These are phyloP conservation scores for Populus tomentosa DNA, from an alignment of 441 rosid genomes.

Conservation along the genomic window DNA sequence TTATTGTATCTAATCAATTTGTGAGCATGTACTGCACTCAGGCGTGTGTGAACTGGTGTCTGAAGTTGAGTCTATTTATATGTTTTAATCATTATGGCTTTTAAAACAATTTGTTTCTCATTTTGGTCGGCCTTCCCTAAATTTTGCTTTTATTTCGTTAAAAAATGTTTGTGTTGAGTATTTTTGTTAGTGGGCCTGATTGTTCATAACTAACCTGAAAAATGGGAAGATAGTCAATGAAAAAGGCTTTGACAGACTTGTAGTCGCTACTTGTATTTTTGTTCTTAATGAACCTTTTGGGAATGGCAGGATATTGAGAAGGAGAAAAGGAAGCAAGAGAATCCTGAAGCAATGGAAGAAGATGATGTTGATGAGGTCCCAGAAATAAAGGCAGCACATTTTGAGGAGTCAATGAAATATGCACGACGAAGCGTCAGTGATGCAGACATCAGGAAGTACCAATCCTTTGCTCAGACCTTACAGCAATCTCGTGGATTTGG, in stretches of 20 bases:
- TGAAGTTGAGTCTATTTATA: neutral
- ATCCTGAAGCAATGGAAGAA: slow-evolving; percentile 61
- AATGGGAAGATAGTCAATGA: neutral
- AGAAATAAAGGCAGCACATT: slow-evolving; percentile 54
- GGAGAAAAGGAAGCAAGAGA: slow-evolving; percentile 41
- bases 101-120: neutral
- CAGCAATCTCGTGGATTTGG: slow-evolving; percentile 57
- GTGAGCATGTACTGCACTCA: neutral
- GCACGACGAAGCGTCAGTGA: slow-evolving; percentile 58
- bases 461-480: slow-evolving; percentile 52
- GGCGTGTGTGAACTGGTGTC: neutral
- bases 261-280: neutral
- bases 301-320: slow-evolving; percentile 44
- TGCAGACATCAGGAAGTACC: slow-evolving; percentile 59
- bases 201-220: neutral
- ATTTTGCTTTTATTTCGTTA: neutral
- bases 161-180: neutral
- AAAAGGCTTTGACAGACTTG: neutral
- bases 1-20: neutral
- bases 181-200: neutral
- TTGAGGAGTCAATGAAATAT: slow-evolving; percentile 59
- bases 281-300: neutral
- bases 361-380: slow-evolving; percentile 47
- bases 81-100: neutral
- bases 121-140: neutral